phyloP scores from a whole-genome alignment of 352 stramenopile genomes.

The Peronosclerospora sorghi region DNA sequence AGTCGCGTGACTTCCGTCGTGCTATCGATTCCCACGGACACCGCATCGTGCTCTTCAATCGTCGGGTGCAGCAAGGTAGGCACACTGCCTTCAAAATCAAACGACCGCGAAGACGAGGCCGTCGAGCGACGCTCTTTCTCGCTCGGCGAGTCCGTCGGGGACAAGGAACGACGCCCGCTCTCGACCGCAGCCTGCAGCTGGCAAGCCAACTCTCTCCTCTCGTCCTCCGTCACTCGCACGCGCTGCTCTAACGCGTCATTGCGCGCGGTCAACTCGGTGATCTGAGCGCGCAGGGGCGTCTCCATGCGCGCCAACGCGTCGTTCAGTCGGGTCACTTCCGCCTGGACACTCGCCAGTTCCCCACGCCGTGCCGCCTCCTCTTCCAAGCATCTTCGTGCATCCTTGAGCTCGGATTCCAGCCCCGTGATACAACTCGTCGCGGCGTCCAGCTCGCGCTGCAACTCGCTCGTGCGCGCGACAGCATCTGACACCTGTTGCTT shows the following conservation, averaged over 20 bases:
- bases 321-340: constrained; percentile 24
- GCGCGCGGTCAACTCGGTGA: constrained; percentile 21
- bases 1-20: constrained; percentile 31
- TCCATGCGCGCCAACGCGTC: constrained; percentile 16
- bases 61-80: constrained; percentile 22
- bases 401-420: constrained; percentile 28
- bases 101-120: constrained; percentile 25
- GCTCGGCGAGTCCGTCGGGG: constrained; percentile 15
- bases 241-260: constrained; percentile 27
- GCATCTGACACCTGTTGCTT: constrained; percentile 49
- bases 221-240: constrained; percentile 37
- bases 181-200: constrained; percentile 36
- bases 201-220: constrained; percentile 35
- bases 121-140: constrained; percentile 33
- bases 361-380: constrained; percentile 27
- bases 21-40: no score
- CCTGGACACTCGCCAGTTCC: constrained; percentile 23
- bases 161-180: constrained; percentile 14
- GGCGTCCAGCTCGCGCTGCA: constrained; percentile 33
- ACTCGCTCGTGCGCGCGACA: constrained; percentile 25
- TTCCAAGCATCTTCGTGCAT: constrained; percentile 13
- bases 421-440: constrained; percentile 26
- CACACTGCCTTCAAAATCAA: constrained; percentile 24
- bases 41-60: constrained; percentile 22
- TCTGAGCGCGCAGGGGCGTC: constrained; percentile 21